phyloP scores from a whole-genome alignment of 208 protist genomes.

The Wallacemonas sp. region DNA sequence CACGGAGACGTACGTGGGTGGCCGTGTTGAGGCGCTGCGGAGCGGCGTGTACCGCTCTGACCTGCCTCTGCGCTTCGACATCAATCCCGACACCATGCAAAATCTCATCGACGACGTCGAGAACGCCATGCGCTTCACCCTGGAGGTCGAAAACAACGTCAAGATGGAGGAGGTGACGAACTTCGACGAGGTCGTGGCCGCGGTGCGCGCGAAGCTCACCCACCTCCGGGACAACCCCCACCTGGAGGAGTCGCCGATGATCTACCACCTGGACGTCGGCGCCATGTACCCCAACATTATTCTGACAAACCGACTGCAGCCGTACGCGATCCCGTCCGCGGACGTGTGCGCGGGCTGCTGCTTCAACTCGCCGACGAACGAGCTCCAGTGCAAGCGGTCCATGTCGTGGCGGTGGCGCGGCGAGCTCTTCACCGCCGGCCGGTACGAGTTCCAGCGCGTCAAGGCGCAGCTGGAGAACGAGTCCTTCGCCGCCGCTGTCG shows the following conservation, averaged over 20 bases:
- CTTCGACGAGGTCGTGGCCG: conserved; percentile 82
- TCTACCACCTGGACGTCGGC: conserved; percentile 99
- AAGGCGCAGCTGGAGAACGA: conserved; percentile 97
- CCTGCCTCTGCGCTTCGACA: conserved; percentile 94
- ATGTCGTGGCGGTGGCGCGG: conserved; percentile 99
- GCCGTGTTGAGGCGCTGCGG: conserved; percentile 94
- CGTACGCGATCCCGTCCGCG: conserved; percentile 95
- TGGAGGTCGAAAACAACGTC: conserved; percentile 89
- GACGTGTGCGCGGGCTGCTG: conserved; percentile 96
- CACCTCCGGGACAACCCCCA: conserved; percentile 89
- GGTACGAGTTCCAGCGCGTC: conserved; percentile 95
- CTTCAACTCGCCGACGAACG: conserved; percentile 96
- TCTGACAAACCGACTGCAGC: conserved; percentile 99
- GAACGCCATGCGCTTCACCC: conserved; percentile 86
- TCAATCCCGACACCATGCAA: conserved; percentile 93
- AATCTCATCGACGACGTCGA: conserved; percentile 95
- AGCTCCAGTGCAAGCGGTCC: conserved; percentile 94
- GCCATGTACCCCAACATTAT: conserved; percentile 99
- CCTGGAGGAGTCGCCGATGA: conserved; percentile 91
- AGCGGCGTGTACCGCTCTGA: conserved; percentile 98
- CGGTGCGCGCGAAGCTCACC: conserved; percentile 80
- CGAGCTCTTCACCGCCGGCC: conserved; percentile 96
- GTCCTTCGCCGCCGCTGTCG: conserved; percentile 76
- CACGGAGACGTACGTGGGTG: conserved; percentile 99
- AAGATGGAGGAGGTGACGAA: conserved; percentile 94